Evolutionary conservation across 192 early-diverging fungal species (phyloP), one percentile per base, ranked within the genome.

Genomic region (Backusella westeae): DNA sequence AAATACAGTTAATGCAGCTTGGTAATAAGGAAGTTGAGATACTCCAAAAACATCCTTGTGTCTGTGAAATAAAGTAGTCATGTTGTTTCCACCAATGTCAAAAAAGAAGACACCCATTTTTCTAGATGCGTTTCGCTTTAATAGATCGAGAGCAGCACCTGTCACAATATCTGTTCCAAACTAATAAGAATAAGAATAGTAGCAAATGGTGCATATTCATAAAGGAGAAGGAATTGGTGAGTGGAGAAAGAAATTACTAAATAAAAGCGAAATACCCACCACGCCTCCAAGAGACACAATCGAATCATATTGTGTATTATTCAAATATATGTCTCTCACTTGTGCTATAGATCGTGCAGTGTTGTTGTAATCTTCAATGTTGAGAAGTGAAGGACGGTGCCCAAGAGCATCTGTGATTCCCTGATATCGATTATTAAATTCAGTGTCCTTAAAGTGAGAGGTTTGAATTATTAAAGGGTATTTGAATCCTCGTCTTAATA

Each of bases 1-100:
- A 34, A 78, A 72, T 15, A 78, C 66, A 12, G 77, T 34, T 23
- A 78, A 53, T 14, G 72, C 59, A 41, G 71, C 49, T 56, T 78
- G 77, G 32, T 73, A 73, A 59, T 78, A 78, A 32, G 77, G 72
- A n/a, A 78, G 29, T 36, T 78, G 77, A 68, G 41, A 53, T n/a
- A 78, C 72, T 17, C 38, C 71, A 36, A 67, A 34, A 23, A 67
- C 49, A 38, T 74, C 10, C 5, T 44, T 39, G 10, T 67, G 29
- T 19, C 29, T 35, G n/a, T 74, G n/a, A 34, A 78, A 46, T 19
- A 78, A 34, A 26, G 59, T 32, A 9, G 68, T 73, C 63, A 74
- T 46, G 56, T 74, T 72, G 5, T 29, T 73, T 7, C 66, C 44
- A 9, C 46, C 77, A 38, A 78, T 29, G 65, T 78, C 77, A 17